Evolutionary conservation across 2,329 filamentous ascomycete species (phyloP).

Genomic region (Aurifilum marmelostoma): DNA sequence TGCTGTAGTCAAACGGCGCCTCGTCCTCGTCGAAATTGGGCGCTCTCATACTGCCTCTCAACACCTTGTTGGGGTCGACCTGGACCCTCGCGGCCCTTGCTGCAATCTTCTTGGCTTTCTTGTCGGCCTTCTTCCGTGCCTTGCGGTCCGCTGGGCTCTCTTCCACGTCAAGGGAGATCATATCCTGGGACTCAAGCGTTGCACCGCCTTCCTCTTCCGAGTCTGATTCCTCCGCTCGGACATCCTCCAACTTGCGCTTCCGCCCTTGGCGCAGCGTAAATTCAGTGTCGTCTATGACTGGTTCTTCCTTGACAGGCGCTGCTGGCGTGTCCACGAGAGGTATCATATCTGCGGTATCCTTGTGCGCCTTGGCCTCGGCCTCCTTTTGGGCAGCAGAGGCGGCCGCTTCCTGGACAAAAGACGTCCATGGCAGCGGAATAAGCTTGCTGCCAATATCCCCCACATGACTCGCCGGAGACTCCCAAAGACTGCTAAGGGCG

Average conservation of each 20-base stretch:
- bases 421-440: conserved; percentile 58
- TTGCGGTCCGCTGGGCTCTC: conserved; percentile 26
- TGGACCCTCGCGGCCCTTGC: conserved; percentile 29
- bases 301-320: conserved; percentile 30
- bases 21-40: conserved; percentile 32
- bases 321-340: conserved; percentile 28
- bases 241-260: conserved; percentile 52
- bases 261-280: conserved; percentile 60
- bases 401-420: conserved; percentile 42
- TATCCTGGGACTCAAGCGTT: conserved; percentile 15
- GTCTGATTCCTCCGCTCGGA: conserved; percentile 27
- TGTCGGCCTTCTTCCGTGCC: conserved; percentile 30
- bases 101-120: conserved; percentile 27
- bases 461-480: conserved; percentile 34
- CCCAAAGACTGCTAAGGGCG: conserved; percentile 57
- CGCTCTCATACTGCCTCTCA: conserved; percentile 24
- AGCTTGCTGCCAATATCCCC: conserved; percentile 36
- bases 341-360: conserved; percentile 38
- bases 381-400: conserved; percentile 29
- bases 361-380: conserved; percentile 26
- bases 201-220: conserved; percentile 21
- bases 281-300: conserved; percentile 44
- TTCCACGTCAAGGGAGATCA: conserved; percentile 29
- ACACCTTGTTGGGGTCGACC: conserved; percentile 22
- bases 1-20: conserved; percentile 42